Base-by-base conservation (phyloP, 2,329 filamentous ascomycete genomes). In the Aspergillus luchuensis region DNA sequence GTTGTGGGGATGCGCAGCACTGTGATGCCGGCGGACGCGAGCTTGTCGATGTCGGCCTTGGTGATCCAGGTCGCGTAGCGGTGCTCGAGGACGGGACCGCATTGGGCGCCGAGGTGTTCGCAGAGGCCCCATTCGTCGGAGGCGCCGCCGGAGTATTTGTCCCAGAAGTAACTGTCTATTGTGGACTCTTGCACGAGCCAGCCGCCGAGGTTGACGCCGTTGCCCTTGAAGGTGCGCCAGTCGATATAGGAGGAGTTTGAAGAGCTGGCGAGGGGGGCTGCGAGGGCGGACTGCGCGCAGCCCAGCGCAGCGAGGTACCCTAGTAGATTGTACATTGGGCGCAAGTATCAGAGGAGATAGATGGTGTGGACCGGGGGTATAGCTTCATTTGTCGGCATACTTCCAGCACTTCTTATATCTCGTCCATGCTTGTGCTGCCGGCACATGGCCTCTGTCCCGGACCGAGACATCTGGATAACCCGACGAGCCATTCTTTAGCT, bases 141-240 rank as follows among this genome's bases (percentile, higher is more conserved):
- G 5, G 65, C 69, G 5, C 61, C 62, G 45, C 56, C 58, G 13
- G 66, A 61, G 52, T 71, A 62, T 5, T 50, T 64, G 11, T 25
- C 49, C 68, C 68, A 72, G 61, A 65, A 68, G 1, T 38, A 15
- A 13, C 57, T 66, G 41, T 71, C 68, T 25, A 72, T 68, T 13
- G 65, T 68, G 23, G 67, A 66, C 58, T 71, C 67, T 56, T 71
- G 67, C 15, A 64, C 65, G 2, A 71, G 65, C 69, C 66, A 71
- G 21, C 68, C 68, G 10, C 68, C 67, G 8, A 64, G 62, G 33
- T 70, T 72, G 25, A 66, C 65, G n/a, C 63, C 66, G 41, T 67
- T 49, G 39, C 59, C 63, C 17, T 64, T 59, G 45, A 63, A 66
- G 30, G 60, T 66, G 15, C 28, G 51, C 67, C 67, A 70, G 55